Base-by-base conservation (phyloP, 225 moss, liverwort and hornwort genomes). In the Neckera pumila region DNA sequence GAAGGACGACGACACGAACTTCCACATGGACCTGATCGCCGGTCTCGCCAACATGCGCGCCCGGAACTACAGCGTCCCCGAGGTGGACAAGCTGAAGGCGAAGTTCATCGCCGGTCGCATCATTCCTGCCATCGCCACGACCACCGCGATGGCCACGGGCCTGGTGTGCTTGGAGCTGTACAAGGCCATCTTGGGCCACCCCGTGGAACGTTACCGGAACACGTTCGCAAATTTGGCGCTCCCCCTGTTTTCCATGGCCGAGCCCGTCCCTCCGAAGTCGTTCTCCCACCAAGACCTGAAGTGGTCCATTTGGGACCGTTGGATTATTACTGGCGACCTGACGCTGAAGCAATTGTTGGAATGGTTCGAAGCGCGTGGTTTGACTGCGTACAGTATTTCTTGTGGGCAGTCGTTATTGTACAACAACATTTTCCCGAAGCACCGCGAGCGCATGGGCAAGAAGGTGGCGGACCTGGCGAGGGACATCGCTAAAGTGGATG, bases 231-330 rank as follows among this genome's bases (percentile, higher is more conserved):
- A 95, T 34, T 80, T 95, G 47, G 95, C 95, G 33, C 92, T 95
- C 3, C 95, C 95, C 0, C 78, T 93, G 45, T 95, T 95, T 76
- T 95, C 95, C 2, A 95, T 95, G 95, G 95, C 94, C 3, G 95
- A 95, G 89, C 93, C 95, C 11, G 92, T 94, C 16, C 89, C 92
- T 49, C 95, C 95, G 19, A 95, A 95, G 93, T 70, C 86, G 2
- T 95, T 94, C 73, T 85, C 89, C 2, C 95, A 95, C 88, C 85
- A 87, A 43, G 85, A 93, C 51, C 89, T 94, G 42, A 93, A 91
- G 89, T 95, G 95, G 95, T 94, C 95, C 2, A 95, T 92, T 40
- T 95, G 95, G 95, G 95, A 95, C 91, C 92, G 95, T 14, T 95
- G 95, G 95, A 59, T 95, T 2, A 93, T 95, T 9, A 17, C 67